These are phyloP conservation scores for Ceriops tagal DNA, from an alignment of 345 rosid genomes.

Conservation along the genomic window DNA sequence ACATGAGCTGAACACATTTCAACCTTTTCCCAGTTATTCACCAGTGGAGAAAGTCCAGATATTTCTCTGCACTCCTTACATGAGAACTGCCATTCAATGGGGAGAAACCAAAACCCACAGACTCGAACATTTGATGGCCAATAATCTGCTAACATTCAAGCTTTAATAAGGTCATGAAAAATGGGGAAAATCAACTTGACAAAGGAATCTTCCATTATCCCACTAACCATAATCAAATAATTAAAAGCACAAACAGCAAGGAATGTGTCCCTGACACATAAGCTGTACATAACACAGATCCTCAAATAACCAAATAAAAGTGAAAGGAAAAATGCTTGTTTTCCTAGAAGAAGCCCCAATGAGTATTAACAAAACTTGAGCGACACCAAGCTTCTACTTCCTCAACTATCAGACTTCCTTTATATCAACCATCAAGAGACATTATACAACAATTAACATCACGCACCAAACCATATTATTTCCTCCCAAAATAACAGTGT, in stretches of 20 bases:
- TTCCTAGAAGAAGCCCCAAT: neutral
- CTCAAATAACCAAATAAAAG: neutral
- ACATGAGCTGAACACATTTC: slow-evolving; percentile 57
- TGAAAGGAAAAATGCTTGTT: neutral
- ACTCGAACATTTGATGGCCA: slow-evolving; percentile 70
- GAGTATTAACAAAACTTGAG: neutral
- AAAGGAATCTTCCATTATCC: neutral
- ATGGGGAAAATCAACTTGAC: neutral
- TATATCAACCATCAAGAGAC: no score
- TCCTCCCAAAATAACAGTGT: no score
- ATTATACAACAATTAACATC: no score
- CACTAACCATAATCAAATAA: neutral
- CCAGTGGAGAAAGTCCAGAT: slow-evolving; percentile 27
- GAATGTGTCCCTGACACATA: neutral
- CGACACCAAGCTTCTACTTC: neutral
- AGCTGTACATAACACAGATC: neutral
- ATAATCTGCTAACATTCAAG: slow-evolving; percentile 51
- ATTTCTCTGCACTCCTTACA: slow-evolving; percentile 59
- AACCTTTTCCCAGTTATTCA: slow-evolving; percentile 22
- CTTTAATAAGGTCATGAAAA: slow-evolving; percentile 18
- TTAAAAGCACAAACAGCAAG: neutral
- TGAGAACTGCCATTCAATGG: slow-evolving; percentile 77
- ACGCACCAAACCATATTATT: no score
- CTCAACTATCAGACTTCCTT: neutral
- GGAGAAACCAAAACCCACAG: slow-evolving; percentile 92